Conservation (phyloP, 257 asterid genomes). For the Ilex asprella region DNA sequence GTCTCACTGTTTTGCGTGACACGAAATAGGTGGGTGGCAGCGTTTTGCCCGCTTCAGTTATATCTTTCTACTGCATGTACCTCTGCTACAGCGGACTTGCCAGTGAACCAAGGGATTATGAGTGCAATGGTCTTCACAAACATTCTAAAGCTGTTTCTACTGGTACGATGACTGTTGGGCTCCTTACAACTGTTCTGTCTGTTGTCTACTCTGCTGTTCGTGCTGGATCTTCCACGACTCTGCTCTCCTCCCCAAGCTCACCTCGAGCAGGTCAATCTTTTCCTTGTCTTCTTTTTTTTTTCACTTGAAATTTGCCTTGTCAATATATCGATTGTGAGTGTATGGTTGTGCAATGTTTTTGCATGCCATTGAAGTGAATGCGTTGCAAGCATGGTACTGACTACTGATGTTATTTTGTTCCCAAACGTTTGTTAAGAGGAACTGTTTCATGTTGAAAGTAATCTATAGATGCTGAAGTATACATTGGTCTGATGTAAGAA, state of each 20-base stretch:
- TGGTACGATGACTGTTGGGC: constrained; percentile 65
- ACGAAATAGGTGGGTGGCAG: constrained; percentile 65
- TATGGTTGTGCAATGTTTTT: no score
- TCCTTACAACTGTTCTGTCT: constrained; percentile 68
- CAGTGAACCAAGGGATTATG: constrained; percentile 86
- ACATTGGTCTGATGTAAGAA: no score
- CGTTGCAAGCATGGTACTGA: no score
- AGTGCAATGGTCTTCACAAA: constrained; percentile 83
- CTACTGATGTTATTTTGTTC: no score
- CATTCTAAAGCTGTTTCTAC: constrained; percentile 79
- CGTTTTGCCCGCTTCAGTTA: constrained; percentile 82
- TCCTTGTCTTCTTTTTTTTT: background rate
- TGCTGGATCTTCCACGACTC: constrained; percentile 77
- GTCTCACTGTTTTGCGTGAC: background rate
- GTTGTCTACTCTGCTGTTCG: constrained; percentile 90
- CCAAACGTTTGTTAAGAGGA: no score
- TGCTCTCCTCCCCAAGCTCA: constrained; percentile 86
- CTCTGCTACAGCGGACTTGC: constrained; percentile 92
- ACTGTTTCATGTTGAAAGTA: no score
- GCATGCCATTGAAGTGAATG: no score
- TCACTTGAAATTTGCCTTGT: no score
- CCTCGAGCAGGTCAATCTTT: constrained; percentile 65
- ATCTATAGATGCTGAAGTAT: no score
- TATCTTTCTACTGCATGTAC: constrained; percentile 88
- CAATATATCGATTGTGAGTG: no score